These are phyloP conservation scores for Fomitopsis betulina DNA, from an alignment of 1,284 basidiomycete species.

Conservation along the genomic window DNA sequence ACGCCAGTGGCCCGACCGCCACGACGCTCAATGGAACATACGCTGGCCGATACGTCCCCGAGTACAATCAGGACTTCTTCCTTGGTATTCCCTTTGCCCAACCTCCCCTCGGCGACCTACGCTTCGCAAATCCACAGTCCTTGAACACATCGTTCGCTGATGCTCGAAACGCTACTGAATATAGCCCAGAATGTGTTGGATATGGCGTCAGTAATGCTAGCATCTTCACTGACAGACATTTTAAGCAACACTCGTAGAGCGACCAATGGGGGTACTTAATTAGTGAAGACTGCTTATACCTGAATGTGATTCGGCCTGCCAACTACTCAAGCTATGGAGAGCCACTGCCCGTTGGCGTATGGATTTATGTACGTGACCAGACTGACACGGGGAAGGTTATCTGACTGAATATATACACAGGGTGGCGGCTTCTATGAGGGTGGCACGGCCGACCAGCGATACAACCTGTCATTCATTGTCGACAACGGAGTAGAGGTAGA, in stretches of 20 bases:
- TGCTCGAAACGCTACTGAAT: not conserved
- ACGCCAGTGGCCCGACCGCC: not conserved
- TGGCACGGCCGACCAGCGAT: not conserved
- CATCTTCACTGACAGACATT: no score
- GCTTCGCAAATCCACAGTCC: not conserved
- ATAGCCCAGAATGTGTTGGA: not conserved
- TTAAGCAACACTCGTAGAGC: not conserved
- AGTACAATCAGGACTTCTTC: constrained; percentile 1
- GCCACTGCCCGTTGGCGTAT: not conserved
- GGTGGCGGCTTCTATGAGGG: not conserved
- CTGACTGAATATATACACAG: not conserved
- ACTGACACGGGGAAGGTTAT: no score
- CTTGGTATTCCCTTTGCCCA: not conserved
- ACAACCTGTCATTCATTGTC: not conserved
- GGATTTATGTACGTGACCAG: not conserved
- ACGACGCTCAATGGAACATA: not conserved
- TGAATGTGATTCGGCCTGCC: not conserved
- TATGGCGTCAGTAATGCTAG: not conserved
- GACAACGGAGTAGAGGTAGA: not conserved
- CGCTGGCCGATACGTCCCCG: not conserved
- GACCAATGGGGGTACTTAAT: not conserved
- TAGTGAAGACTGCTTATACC: not conserved
- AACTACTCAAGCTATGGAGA: not conserved
- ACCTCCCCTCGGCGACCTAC: not conserved
- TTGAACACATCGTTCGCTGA: not conserved